Evolutionary conservation across 495 filamentous ascomycete genomes (phyloP), one percentile per base, ranked within the genome.

Genomic region (Neurospora tetraspora): DNA sequence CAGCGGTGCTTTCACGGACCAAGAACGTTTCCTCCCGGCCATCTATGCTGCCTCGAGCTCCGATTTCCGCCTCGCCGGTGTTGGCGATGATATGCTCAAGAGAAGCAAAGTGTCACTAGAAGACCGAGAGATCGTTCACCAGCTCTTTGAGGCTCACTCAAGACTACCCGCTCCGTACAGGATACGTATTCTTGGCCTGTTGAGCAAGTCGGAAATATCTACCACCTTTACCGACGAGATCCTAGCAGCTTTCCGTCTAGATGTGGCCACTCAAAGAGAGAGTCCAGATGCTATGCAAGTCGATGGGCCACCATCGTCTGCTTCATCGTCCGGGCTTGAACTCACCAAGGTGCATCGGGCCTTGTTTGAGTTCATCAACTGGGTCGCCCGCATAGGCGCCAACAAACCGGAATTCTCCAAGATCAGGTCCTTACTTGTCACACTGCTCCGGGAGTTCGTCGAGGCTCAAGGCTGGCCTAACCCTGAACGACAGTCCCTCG

Each of bases 281-380:
- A 75, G 16, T 1, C 38, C 69, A 10, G 76, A 76, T 69, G 72
- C 53, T 6, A 73, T 77, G 73, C 42, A 75, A 71, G 37, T 79
- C 43, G 77, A 85, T 72, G 82, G 83, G 36, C 81, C 82, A 31
- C 72, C 76, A 4, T 3, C 72, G 5, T 37, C 45, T 12, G 12
- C 39, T 5, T 70, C 61, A 16, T 27, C 77, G 0, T 76, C 76
- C 1, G 78, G 77, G 0, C 73, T 83, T 0, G 81, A 83, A 69
- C 70, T 72, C 18, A 76, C 76, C 68, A 76, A 88, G 76, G 82
- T 98, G 16, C 87, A 93, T 72, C 89, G 90, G 68, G 93, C 94
- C 36, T 88, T 96, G n/a, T 94, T 98, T 77, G 89, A 89, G 59
- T 96, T 94, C 76, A 91, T 94, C 38, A 93, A 93, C 61, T 97